Evolutionary conservation across 306 rosid genomes (phyloP), one percentile per base, ranked within the genome.

Genomic region (Lathyrus tuberosus): DNA sequence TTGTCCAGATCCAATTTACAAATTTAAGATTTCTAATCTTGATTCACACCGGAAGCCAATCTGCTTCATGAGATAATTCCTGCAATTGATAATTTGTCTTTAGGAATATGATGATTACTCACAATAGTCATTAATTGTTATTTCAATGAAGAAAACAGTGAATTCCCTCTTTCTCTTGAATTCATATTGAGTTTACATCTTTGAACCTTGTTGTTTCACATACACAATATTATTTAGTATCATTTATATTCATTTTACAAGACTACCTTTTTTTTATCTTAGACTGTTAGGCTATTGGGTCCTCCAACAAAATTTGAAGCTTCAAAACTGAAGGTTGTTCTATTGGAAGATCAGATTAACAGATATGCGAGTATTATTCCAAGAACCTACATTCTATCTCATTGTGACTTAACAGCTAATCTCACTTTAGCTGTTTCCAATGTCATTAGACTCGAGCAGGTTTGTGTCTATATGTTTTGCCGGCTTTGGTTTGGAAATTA

Each of bases 361-460:
- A 80, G 76, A 69, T 80, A 75, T 75, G 76, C 85, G 40, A 87
- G 86, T 72, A 79, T 93, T 71, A 83, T 86, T 79, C 98, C 98
- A 8, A 86, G 98, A 86, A 88, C 97, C 60, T 90, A 93, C 82
- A 88, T 93, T 37, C 83, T 93, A 6, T 93, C 98, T 35, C 98
- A 93, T 49, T 93, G 98, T 56, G 98, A 93, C 84, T 90, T 90
- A 64, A 93, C 97, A 30, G 98, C 98, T 73, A 90, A 93, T 76
- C 80, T 93, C 57, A 90, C 97, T 68, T 90, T 93, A 80, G 90
- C 89, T 8, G 86, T 93, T 78, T 93, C 98, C 75, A 85, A 88
- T 75, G 94, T 93, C 75, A 90, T 93, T 87, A 87, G 86, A 76
- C 91, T 88, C 42, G 91, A 93, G 49, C 98, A 93, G 97, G 98